Percentiles rank a stretch among this genome's conserved stretches.
phyloP scores from a whole-genome alignment of 176 grass and related monocot species.

The Carex myosuroides region DNA sequence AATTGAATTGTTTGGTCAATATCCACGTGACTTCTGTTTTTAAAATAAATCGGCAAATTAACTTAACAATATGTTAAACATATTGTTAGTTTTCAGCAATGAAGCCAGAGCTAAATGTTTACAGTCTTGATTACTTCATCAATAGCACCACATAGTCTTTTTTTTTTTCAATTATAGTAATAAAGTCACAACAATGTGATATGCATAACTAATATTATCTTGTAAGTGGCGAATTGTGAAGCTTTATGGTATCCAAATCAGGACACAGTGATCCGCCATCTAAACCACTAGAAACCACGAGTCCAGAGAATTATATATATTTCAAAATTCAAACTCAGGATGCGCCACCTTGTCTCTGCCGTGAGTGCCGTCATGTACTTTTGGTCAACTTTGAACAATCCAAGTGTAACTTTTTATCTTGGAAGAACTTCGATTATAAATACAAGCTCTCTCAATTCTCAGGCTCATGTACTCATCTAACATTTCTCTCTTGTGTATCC shows the following conservation, averaged over 20 bases:
- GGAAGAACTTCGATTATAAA: conserved; percentile 8
- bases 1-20: neutral
- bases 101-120: neutral
- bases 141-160: neutral
- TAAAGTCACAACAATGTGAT: neutral
- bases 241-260: neutral
- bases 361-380: neutral
- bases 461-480: neutral
- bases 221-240: neutral
- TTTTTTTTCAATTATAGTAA: neutral
- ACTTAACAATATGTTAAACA: no score
- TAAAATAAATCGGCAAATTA: no score
- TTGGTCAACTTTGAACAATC: conserved; percentile 24
- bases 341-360: conserved; percentile 13
- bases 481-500: neutral
- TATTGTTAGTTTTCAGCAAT: no score
- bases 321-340: conserved; percentile 1
- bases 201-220: neutral
- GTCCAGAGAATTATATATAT: neutral
- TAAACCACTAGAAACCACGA: neutral
- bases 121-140: neutral
- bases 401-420: neutral
- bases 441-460: conserved; percentile 7
- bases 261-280: neutral
- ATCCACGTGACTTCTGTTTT: neutral